phyloP scores from a whole-genome alignment of 2,329 filamentous ascomycete species.

The Graphilbum fragrans region DNA sequence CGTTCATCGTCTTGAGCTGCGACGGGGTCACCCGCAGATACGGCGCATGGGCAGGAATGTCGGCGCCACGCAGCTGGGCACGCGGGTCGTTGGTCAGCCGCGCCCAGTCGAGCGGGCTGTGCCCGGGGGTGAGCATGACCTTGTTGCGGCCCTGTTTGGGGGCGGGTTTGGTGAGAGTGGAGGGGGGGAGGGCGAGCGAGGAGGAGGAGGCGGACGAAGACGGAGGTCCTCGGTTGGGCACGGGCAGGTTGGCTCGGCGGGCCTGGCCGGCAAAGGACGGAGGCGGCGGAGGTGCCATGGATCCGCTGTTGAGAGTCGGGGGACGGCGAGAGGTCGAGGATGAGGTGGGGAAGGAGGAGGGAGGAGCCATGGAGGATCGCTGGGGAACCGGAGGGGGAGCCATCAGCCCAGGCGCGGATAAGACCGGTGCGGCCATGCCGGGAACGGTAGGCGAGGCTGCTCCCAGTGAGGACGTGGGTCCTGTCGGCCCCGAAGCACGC shows the following conservation, averaged over 20 bases:
- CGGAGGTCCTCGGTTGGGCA: conserved; percentile 10
- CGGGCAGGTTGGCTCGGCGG: conserved; percentile 6
- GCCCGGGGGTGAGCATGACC: conserved; percentile 75
- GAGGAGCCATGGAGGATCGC: too few species aligned
- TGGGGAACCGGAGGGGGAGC: too few species aligned
- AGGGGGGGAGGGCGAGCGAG: conserved; percentile 40
- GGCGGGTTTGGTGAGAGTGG: conserved; percentile 39
- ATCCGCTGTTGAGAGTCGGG: conserved; percentile 5
- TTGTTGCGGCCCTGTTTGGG: conserved; percentile 40
- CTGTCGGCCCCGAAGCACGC: conserved; percentile 19
- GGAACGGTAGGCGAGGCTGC: too few species aligned
- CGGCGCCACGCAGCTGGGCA: conserved; percentile 48
- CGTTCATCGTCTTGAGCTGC: conserved; percentile 66
- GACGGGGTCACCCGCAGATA: conserved; percentile 70
- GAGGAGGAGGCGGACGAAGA: conserved; percentile 13
- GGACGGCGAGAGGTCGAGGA: conserved; percentile 5
- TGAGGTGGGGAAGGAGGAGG: conserved; percentile 8
- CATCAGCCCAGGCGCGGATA: too few species aligned
- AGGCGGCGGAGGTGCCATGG: conserved; percentile 19
- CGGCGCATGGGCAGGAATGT: conserved; percentile 35
- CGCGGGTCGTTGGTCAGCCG: conserved; percentile 51
- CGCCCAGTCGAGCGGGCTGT: conserved; percentile 95
- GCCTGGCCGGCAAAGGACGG: conserved; percentile 5
- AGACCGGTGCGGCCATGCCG: conserved; percentile 4
- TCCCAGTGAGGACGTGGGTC: background rate